Base-by-base conservation (phyloP, 805 yeast species). In the Monosporozyma aquatica region DNA sequence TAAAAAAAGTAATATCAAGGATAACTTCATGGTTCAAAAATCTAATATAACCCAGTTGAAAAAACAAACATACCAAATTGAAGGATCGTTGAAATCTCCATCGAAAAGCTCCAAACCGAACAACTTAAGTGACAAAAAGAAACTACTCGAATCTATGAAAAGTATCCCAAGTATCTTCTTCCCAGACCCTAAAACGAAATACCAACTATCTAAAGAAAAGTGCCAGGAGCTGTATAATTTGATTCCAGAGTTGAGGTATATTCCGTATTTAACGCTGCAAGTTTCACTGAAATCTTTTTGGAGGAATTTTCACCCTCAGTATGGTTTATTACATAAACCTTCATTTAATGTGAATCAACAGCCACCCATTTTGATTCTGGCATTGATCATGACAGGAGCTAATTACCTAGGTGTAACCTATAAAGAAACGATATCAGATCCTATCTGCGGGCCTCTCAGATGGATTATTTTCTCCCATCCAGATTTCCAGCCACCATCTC, bases 401-500 rank as follows among this genome's bases (percentile, higher is more conserved):
- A 66, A 67, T 46, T 70, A 68, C 47, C 47, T 66, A 17, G 56
- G 63, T 11, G 46, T 63, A 25, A 46, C 58, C 3, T 51, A 47
- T 35, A 47, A 56, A 22, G 46, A 48, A 41, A 47, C 45, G 4
- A 48, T 55, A 7, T 43, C 58, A 18, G 69, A 65, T 45, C 44
- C 62, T 29, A 67, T 68, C 29, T 64, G 68, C 28, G 61, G 58
- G 3, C 71, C 94, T 0, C 61, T 86, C 23, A 64, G 95, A 41
- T 82, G 80, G 73, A 63, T 74, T 24, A 69, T 87, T 3, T 86
- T 86, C 55, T 75, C 82, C 29, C 75, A 80, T 38, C 76, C 77
- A 6, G 83, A 78, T 42, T 85, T 84, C 56, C 76, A 74, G 44
- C 81, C 94, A 1, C 95, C 95, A 0, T 81, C 87, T 0, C 71